Percentiles rank a stretch among this genome's conserved stretches.
These are phyloP conservation scores for Aethionema arabicum DNA, from an alignment of 345 rosid species.

Conservation along the genomic window DNA sequence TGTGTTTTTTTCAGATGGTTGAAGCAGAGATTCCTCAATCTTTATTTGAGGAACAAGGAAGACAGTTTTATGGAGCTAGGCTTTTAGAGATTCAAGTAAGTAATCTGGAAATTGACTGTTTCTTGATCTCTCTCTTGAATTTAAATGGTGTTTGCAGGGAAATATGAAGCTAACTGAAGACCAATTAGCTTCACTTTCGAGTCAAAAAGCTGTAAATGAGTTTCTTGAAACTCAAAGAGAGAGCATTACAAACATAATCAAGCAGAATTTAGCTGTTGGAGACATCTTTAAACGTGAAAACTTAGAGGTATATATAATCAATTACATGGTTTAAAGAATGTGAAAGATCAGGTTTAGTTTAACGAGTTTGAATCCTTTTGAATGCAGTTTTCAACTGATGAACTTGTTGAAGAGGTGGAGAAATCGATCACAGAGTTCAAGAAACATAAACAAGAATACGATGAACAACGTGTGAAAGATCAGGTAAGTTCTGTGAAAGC, in stretches of 20 bases:
- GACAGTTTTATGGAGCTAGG: conserved; percentile 87
- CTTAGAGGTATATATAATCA: conserved; percentile 51
- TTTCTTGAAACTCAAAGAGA: conserved; percentile 70
- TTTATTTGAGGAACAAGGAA: conserved; percentile 93
- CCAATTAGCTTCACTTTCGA: conserved; percentile 72
- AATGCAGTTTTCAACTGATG: conserved; percentile 72
- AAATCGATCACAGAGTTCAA: conserved; percentile 75
- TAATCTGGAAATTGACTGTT: not conserved
- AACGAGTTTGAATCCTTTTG: not conserved
- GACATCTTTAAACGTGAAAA: conserved; percentile 78
- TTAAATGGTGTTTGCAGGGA: conserved; percentile 47
- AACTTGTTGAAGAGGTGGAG: conserved; percentile 77
- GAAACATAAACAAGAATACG: conserved; percentile 73
- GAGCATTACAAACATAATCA: conserved; percentile 57
- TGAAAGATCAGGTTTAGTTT: too few species aligned
- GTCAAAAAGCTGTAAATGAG: conserved; percentile 78
- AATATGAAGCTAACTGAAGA: conserved; percentile 69
- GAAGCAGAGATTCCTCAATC: conserved; percentile 84
- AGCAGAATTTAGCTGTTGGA: conserved; percentile 76
- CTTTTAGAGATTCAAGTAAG: conserved; percentile 84
- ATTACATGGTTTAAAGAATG: too few species aligned
- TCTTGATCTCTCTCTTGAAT: not conserved
- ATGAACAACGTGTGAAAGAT: conserved; percentile 71
- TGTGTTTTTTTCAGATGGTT: conserved; percentile 63
- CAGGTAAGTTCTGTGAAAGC: conserved; percentile 52